A percentile compares a stretch with the other conserved stretches of the same genome.
Conservation (phyloP, 139 green algal genomes). For the Haematococcus lacustris region DNA sequence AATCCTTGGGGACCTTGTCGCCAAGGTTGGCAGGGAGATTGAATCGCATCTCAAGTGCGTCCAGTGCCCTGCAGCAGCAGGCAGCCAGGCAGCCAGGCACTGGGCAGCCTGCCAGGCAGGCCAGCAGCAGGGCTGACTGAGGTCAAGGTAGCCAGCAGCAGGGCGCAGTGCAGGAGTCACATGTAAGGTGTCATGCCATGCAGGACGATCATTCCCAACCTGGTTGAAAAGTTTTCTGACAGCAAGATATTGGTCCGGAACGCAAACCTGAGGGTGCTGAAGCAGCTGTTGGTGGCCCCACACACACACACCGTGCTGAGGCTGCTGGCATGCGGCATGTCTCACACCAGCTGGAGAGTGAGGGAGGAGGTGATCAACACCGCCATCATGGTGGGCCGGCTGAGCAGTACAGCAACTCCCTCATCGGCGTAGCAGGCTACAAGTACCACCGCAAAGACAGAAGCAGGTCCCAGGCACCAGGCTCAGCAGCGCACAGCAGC, state of each 20-base stretch:
- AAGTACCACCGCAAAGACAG: too few species aligned
- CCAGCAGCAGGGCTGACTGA: too few species aligned
- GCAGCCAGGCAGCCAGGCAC: too few species aligned
- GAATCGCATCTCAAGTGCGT: too few species aligned
- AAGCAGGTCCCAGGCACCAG: too few species aligned
- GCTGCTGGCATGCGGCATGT: conserved; percentile 22
- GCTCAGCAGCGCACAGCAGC: too few species aligned
- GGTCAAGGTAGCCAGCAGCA: too few species aligned
- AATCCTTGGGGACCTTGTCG: conserved; percentile 54
- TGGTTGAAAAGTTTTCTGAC: conserved; percentile 49
- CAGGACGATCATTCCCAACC: conserved; percentile 26
- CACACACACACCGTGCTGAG: conserved; percentile 23
- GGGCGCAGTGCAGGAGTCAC: too few species aligned
- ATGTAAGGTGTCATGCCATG: background rate
- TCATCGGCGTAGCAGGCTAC: too few species aligned
- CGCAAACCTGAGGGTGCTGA: conserved; percentile 34
- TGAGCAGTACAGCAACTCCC: background rate
- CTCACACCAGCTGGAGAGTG: conserved; percentile 36
- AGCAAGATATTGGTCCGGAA: conserved; percentile 41
- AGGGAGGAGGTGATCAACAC: conserved; percentile 50
- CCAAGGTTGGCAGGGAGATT: conserved; percentile 40
- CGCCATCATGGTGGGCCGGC: conserved; percentile 32
- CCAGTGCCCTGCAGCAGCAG: too few species aligned
- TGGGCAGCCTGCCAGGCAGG: too few species aligned
- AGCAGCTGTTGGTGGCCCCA: conserved; percentile 30